phyloP scores from a whole-genome alignment of 192 early-diverging fungal species.

The Coemansia furcata region DNA sequence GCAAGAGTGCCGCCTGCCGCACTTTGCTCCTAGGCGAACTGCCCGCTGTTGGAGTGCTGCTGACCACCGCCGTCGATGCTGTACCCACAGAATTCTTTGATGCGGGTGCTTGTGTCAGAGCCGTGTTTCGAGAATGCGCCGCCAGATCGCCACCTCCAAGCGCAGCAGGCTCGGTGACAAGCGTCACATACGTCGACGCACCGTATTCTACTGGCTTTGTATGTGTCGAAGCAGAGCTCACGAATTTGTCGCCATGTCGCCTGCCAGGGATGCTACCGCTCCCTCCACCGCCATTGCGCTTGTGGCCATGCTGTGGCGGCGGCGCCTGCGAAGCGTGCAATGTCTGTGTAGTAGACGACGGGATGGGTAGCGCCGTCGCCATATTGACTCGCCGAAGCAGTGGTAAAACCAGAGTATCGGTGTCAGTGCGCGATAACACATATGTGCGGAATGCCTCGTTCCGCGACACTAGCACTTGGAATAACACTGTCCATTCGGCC shows the following conservation, averaged over 20 bases:
- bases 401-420: conserved; percentile 43
- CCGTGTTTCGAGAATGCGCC: not conserved
- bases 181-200: not conserved
- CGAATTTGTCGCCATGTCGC: not conserved
- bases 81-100: not conserved
- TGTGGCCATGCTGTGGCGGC: not conserved
- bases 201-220: not conserved
- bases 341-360: conserved; percentile 13
- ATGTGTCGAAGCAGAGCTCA: not conserved
- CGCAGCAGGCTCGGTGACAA: not conserved
- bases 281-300: not conserved
- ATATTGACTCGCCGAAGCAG: conserved; percentile 27
- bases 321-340: not conserved
- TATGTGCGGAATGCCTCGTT: conserved; percentile 47
- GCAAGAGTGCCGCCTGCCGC: conserved; percentile 25
- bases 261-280: not conserved
- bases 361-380: conserved; percentile 34
- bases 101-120: not conserved
- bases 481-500: conserved; percentile 33
- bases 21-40: conserved; percentile 11
- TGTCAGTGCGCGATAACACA: conserved; percentile 42
- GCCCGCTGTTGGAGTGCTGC: not conserved
- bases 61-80: not conserved
- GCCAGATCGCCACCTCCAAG: not conserved
- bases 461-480: conserved; percentile 30